phyloP scores from a whole-genome alignment of 78 protist genomes.

The Dictyostelium firmibasis region DNA sequence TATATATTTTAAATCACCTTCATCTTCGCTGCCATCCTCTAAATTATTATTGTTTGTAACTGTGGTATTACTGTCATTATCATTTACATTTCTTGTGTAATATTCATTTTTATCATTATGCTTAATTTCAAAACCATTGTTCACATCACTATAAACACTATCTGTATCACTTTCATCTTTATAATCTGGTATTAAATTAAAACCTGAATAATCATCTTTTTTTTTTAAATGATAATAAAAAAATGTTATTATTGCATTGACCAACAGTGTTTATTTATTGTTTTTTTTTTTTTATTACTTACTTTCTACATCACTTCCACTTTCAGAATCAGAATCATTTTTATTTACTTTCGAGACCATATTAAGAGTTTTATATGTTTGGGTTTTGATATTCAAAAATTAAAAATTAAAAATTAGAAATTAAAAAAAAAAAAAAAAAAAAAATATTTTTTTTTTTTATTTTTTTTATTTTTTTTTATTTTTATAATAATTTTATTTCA shows the following conservation, averaged over 20 bases:
- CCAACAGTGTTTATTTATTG: too few species aligned
- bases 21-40: not conserved
- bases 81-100: not conserved
- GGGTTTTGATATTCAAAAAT: not conserved
- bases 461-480: not conserved
- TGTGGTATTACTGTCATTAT: not conserved
- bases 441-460: not conserved
- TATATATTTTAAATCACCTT: constrained; percentile 29
- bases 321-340: not conserved
- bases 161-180: constrained; percentile 21
- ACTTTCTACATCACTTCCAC: not conserved
- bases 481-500: not conserved
- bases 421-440: not conserved
- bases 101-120: not conserved
- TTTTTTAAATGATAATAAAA: too few species aligned
- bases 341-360: not conserved
- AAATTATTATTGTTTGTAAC: not conserved
- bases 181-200: constrained; percentile 53
- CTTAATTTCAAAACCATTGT: not conserved
- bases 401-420: not conserved
- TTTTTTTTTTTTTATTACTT: too few species aligned
- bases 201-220: constrained; percentile 37
- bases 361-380: not conserved
- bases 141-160: not conserved
- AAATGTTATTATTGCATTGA: too few species aligned